Base-by-base conservation (phyloP, 225 moss, liverwort and hornwort species). In the Sphagnum contortum region DNA sequence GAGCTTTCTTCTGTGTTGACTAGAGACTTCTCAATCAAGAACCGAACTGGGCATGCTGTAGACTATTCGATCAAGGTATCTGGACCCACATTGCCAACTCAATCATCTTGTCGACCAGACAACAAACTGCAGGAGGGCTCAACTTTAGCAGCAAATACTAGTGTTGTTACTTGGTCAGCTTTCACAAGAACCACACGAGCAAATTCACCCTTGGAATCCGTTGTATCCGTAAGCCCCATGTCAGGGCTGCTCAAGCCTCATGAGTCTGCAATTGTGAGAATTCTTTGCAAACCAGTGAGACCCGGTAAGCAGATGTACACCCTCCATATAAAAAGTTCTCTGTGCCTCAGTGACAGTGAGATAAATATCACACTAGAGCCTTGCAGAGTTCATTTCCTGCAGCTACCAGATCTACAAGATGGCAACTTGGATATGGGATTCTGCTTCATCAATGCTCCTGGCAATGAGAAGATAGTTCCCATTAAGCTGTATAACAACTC, bases 381-480 rank as follows among this genome's bases (percentile, higher is more conserved):
- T 69, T 80, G 78, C 66, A 86, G 84, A 84, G 78, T 76, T 56
- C 88, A 90, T 62, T 73, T 75, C 64, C 77, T 94, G 56, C 79
- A 80, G 59, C 71, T 94, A 57, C 88, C 87, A 29, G 93, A 94
- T 70, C 74, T 94, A 66, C 82, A 88, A 55, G 64, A 81, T 71
- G 93, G 93, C 58, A 69, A 77, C 69, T 76, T 94, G 72, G 90
- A 94, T 66, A 90, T 94, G 90, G 93, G 93, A 54, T 90, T 84
- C 72, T 94, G 88, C 68, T 94, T 80, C 82, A 87, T 94, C 64
- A 94, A 94, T 87, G 77, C 87, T 61, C 77, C 80, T 9, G 81
- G 78, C 62, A 75, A 81, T 57, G 79, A 71, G 50, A 90, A 94
- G 77, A 87, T 90, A 46, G 93, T 87, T 68, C 88, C 90, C 9